A percentile compares a stretch with the other conserved stretches of the same genome.
Evolutionary conservation across 2,329 filamentous ascomycete species (phyloP).

Genomic region (Mariannaea sp.): DNA sequence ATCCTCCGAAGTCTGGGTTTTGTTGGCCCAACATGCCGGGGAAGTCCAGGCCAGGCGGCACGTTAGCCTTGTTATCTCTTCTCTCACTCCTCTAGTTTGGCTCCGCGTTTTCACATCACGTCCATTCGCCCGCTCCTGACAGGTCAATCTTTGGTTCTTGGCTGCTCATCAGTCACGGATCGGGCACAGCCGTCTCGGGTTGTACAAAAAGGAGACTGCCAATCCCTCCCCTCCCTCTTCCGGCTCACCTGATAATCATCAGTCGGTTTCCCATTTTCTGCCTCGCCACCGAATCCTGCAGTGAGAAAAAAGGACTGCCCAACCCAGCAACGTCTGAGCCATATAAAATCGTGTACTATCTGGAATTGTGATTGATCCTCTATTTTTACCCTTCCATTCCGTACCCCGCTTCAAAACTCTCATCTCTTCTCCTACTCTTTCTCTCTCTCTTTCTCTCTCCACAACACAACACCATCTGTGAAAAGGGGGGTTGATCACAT

Average conservation of each 20-base stretch:
- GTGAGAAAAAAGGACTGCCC: too few species aligned
- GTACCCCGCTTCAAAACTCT: background rate
- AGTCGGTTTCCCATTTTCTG: background rate
- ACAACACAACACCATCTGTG: background rate
- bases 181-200: background rate
- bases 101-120: too few species aligned
- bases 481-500: too few species aligned
- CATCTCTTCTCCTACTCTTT: too few species aligned
- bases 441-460: background rate
- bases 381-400: background rate
- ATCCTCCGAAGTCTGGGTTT: background rate
- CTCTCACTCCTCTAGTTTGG: background rate
- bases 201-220: background rate
- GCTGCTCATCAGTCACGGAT: background rate
- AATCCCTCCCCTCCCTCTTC: too few species aligned
- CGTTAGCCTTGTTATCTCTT: constrained; percentile 2
- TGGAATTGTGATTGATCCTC: background rate
- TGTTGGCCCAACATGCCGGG: background rate
- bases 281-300: too few species aligned
- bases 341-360: background rate
- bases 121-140: background rate
- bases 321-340: background rate
- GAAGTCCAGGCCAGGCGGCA: background rate
- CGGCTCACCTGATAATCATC: background rate
- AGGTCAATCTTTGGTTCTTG: background rate